Conservation (phyloP, 495 filamentous ascomycete species). For the Penicillium cinerascens region DNA sequence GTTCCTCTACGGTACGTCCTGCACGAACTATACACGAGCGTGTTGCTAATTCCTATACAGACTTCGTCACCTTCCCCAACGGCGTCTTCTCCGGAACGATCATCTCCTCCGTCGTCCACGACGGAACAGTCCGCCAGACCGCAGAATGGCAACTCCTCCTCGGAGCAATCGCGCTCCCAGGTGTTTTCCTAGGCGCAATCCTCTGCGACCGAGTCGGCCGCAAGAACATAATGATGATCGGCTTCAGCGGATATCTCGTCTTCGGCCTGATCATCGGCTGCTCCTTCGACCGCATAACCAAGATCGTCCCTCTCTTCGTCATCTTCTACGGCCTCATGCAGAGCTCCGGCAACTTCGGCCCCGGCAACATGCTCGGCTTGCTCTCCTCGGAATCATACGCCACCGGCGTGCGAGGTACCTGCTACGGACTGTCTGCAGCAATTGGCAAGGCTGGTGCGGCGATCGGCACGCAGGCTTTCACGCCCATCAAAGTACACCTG, state of each 20-base stretch:
- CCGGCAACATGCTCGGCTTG: conserved; percentile 50
- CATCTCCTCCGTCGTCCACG: conserved; percentile 38
- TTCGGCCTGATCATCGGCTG: conserved; percentile 53
- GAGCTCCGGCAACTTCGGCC: conserved; percentile 49
- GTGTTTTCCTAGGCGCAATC: conserved; percentile 47
- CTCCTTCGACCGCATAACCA: conserved; percentile 44
- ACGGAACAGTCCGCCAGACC: conserved; percentile 34
- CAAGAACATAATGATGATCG: conserved; percentile 53
- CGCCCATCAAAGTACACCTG: conserved; percentile 39
- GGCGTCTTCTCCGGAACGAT: conserved; percentile 50
- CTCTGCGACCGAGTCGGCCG: conserved; percentile 47
- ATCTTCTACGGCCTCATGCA: conserved; percentile 53
- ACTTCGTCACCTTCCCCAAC: conserved; percentile 45
- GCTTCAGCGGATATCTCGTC: conserved; percentile 49
- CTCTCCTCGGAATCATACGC: conserved; percentile 49
- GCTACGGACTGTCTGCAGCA: conserved; percentile 51
- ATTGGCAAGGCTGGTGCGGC: conserved; percentile 51
- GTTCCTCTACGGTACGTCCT: conserved; percentile 46
- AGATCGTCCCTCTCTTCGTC: conserved; percentile 51
- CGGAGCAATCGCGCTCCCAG: conserved; percentile 42
- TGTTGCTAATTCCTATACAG: conserved; percentile 3
- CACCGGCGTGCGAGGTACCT: conserved; percentile 48
- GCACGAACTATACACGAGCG: neutral
- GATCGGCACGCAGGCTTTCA: conserved; percentile 51
- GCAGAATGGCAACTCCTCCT: conserved; percentile 51